Conservation (phyloP, 2,329 filamentous ascomycete genomes). For the Epichloe gansuensis region DNA sequence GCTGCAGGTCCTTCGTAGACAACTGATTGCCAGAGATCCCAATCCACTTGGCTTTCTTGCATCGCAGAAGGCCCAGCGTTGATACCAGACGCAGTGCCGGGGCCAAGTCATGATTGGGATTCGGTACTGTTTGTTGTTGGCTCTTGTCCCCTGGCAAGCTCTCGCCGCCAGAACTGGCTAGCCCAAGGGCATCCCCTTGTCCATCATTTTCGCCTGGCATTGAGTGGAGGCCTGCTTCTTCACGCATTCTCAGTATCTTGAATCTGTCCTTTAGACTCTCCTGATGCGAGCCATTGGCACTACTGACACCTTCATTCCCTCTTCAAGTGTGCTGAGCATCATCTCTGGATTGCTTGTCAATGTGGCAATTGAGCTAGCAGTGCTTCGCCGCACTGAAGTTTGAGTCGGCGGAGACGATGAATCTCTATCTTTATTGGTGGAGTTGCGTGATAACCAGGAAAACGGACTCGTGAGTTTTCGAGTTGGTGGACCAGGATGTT, state of each 20-base stretch:
- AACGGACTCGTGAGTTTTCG: conserved; percentile 83
- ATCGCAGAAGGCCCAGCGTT: conserved; percentile 62
- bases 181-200: conserved; percentile 18
- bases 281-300: conserved; percentile 33
- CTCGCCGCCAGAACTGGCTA: conserved; percentile 15
- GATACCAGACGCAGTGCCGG: conserved; percentile 75
- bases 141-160: conserved; percentile 17
- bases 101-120: conserved; percentile 58
- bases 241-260: conserved; percentile 62
- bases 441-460: conserved; percentile 66
- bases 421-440: conserved; percentile 44
- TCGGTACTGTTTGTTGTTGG: conserved; percentile 38
- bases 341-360: conserved; percentile 71
- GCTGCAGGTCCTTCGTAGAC: conserved; percentile 90
- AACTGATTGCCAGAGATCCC: conserved; percentile 95
- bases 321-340: conserved; percentile 64
- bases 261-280: conserved; percentile 68
- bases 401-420: conserved; percentile 40
- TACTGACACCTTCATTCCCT: conserved; percentile 42
- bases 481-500: conserved; percentile 24
- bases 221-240: conserved; percentile 50
- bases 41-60: conserved; percentile 72
- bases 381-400: conserved; percentile 50
- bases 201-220: conserved; percentile 43
- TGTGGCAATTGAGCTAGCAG: conserved; percentile 67